A percentile compares a stretch with the other conserved stretches of the same genome.
Conservation (phyloP, 2,329 filamentous ascomycete genomes). For the Fusarium palustre region DNA sequence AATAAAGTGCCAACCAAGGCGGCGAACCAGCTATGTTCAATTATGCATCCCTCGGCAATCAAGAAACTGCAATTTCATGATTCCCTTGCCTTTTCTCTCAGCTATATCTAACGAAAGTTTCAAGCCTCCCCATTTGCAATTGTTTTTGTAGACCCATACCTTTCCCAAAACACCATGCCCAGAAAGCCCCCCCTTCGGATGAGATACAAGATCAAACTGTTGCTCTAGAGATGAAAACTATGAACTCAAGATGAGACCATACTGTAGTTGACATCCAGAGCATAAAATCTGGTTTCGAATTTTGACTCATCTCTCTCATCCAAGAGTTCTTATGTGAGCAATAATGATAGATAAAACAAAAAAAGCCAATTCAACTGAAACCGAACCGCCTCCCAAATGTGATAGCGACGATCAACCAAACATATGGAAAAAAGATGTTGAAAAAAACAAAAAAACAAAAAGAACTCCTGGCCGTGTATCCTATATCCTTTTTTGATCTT, state of each 20-base stretch:
- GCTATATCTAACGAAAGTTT: conserved; percentile 19
- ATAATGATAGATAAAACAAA: conserved; percentile 8
- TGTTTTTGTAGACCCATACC: conserved; percentile 38
- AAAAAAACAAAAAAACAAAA: background rate
- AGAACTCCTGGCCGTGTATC: conserved; percentile 49
- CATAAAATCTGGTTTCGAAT: background rate
- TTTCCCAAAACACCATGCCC: conserved; percentile 36
- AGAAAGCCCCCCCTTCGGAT: background rate
- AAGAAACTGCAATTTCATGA: conserved; percentile 28
- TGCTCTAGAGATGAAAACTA: background rate
- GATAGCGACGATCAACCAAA: conserved; percentile 30
- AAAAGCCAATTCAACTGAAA: conserved; percentile 25
- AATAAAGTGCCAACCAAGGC: conserved; percentile 19
- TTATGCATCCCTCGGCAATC: conserved; percentile 34
- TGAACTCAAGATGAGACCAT: background rate
- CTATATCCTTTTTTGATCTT: conserved; percentile 48
- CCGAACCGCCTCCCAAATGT: conserved; percentile 25
- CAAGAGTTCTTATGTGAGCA: conserved; percentile 16
- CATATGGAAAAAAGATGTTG: background rate
- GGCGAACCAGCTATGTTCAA: conserved; percentile 26
- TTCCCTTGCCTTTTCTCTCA: conserved; percentile 16
- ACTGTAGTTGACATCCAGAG: background rate
- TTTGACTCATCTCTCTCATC: background rate
- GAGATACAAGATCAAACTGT: background rate
- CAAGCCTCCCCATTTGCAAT: conserved; percentile 24